A percentile compares a stretch with the other conserved stretches of the same genome.
Conservation (phyloP, 2,329 filamentous ascomycete species). For the Fusarium sp. region DNA sequence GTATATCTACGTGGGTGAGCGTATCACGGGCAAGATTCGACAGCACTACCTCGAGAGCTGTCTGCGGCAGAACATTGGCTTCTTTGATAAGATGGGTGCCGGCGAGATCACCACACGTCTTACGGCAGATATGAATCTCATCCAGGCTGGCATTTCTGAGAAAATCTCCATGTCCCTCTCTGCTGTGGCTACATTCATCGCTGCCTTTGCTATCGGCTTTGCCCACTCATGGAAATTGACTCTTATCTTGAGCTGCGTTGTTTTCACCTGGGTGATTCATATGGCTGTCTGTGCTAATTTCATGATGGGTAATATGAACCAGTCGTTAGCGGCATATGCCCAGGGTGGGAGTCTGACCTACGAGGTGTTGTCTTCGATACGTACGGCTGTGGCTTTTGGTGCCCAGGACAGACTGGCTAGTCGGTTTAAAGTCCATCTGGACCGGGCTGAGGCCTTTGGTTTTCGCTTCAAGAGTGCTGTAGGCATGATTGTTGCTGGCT, state of each 20-base stretch:
- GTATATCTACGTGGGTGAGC: conserved; percentile 17
- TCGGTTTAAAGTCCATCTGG: conserved; percentile 84
- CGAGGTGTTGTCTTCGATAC: conserved; percentile 92
- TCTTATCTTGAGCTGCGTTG: conserved; percentile 83
- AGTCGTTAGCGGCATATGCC: conserved; percentile 83
- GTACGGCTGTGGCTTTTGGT: conserved; percentile 91
- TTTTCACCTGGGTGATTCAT: conserved; percentile 59
- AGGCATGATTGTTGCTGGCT: conserved; percentile 82
- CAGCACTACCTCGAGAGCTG: conserved; percentile 38
- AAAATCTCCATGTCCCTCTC: conserved; percentile 85
- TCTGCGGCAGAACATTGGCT: background rate
- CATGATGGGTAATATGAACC: conserved; percentile 69
- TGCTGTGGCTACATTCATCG: conserved; percentile 84
- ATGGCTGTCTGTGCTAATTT: conserved; percentile 76
- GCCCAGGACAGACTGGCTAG: conserved; percentile 92
- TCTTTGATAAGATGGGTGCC: conserved; percentile 84
- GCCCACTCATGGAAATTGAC: conserved; percentile 94
- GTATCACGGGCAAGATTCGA: conserved; percentile 58
- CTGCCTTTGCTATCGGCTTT: conserved; percentile 92
- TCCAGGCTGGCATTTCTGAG: conserved; percentile 94
- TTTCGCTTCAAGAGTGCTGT: conserved; percentile 80
- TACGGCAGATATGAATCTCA: conserved; percentile 92
- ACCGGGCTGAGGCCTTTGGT: conserved; percentile 81
- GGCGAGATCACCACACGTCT: conserved; percentile 96
- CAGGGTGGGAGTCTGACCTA: conserved; percentile 89